Base-by-base conservation (phyloP, 1,284 basidiomycete genomes). In the Pseudozyma pruni region DNA sequence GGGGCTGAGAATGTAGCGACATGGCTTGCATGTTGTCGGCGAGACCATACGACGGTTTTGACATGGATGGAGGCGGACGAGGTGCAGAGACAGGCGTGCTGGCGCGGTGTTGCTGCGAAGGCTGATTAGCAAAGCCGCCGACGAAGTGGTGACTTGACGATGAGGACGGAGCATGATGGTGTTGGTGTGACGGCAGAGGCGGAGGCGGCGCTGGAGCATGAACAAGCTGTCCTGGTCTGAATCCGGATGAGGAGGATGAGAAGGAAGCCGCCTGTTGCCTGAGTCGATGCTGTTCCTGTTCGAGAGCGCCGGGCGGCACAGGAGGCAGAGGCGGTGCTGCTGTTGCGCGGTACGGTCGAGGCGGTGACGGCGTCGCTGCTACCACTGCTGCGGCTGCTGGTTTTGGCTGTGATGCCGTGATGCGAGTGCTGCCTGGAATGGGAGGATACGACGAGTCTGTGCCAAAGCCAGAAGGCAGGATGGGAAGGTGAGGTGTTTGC, bases 381-480 rank as follows among this genome's bases (percentile, higher is more conserved):
- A 31, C 17, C 29, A 14, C 31, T 33, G 44, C 51, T 34, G 34
- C 20, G 20, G 44, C 32, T 11, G 57, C 41, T 13, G 59, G 57
- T 19, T 41, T 50, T 13, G 54, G 67, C 29, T 64, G 55, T 10
- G 67, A 68, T 14, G 66, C 58, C 35, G 58, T 61, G 31, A 66
- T 35, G 35, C 72, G 48, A 4, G 40, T 46, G 45, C 63, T 53
- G 23, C 57, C 55, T 33, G 70, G 69, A n/a, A 74, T 72, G n/a
- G 78, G 78, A 8, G 78, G 78, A 44, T 76, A 80, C 6, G 74
- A 68, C 23, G 74, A 76, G 39, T 75, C 69, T 39, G 63, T 72
- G 54, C 78, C 78, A 32, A 80, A 80, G 35, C 75, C 72, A 2
- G 70, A 29, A n/a, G 78, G 78, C 35, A 79, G 22, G 14, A 46